These are phyloP conservation scores for Diplodia mutila DNA, from an alignment of 2,329 filamentous ascomycete species.

Conservation along the genomic window DNA sequence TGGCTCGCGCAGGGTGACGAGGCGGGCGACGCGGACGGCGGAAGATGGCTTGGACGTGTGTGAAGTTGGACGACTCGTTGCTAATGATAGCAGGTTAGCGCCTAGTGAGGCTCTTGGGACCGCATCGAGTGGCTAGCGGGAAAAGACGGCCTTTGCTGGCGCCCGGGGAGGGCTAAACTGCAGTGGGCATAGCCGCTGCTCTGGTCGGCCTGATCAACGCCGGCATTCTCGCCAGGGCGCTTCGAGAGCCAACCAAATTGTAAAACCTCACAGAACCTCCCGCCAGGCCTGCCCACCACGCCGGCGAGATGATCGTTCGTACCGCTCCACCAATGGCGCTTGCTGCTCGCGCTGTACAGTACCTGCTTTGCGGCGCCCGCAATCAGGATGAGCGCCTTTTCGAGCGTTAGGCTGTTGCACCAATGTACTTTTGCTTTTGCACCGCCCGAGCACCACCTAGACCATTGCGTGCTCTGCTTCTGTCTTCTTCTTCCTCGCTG, in stretches of 20 bases:
- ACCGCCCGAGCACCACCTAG: neutral
- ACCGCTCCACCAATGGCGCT: conserved; percentile 16
- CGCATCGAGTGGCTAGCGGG: conserved; percentile 16
- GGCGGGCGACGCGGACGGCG: conserved; percentile 10
- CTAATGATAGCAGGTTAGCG: conserved; percentile 24
- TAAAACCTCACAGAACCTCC: conserved; percentile 16
- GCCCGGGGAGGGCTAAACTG: conserved; percentile 2
- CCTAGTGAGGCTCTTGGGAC: conserved; percentile 12
- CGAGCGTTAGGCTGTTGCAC: neutral
- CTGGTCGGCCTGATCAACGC: conserved; percentile 14
- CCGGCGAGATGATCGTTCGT: conserved; percentile 12
- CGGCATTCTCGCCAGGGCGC: conserved; percentile 26
- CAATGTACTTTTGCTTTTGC: conserved; percentile 5
- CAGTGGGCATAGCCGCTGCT: conserved; percentile 4
- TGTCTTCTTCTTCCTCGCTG: conserved; percentile 23
- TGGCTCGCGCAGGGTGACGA: conserved; percentile 10
- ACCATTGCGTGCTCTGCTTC: conserved; percentile 17
- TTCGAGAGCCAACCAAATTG: conserved; percentile 40
- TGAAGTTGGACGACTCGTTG: conserved; percentile 7
- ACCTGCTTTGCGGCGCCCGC: conserved; percentile 22
- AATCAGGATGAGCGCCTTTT: conserved; percentile 11
- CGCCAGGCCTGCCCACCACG: conserved; percentile 2
- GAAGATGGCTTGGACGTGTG: neutral
- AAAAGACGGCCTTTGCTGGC: neutral
- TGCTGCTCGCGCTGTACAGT: conserved; percentile 13